These are phyloP conservation scores for Trichoderma harzianum DNA, from an alignment of 2,329 filamentous ascomycete species.

Conservation along the genomic window DNA sequence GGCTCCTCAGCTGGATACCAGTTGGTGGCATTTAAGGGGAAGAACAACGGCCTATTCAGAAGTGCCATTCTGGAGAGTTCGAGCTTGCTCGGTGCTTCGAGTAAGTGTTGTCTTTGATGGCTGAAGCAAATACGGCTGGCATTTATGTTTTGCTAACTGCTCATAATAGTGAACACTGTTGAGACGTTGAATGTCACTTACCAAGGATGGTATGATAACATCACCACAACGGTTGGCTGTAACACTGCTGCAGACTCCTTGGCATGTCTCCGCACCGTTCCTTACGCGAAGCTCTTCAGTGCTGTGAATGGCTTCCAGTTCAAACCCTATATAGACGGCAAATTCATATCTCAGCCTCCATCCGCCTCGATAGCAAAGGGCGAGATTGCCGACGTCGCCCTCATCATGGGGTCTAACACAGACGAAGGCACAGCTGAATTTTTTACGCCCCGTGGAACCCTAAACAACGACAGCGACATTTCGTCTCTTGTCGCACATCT, in stretches of 20 bases:
- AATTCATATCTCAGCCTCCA: not conserved
- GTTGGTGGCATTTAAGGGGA: slow-evolving; percentile 5
- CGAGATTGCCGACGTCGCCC: slow-evolving; percentile 2
- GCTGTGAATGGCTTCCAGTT: slow-evolving; percentile 7
- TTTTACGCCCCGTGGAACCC: not conserved
- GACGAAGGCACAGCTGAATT: slow-evolving; percentile 11
- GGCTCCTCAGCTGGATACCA: slow-evolving; percentile 22
- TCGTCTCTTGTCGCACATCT: not conserved
- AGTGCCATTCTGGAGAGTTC: slow-evolving; percentile 11
- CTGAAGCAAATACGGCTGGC: not conserved
- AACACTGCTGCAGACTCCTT: not conserved
- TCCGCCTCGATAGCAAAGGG: not conserved
- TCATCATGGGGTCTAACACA: slow-evolving; percentile 11
- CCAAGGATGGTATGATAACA: slow-evolving; percentile 13
- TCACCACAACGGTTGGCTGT: slow-evolving; percentile 2
- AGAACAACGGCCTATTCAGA: slow-evolving; percentile 4
- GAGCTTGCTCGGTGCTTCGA: slow-evolving; percentile 12
- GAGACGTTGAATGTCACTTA: slow-evolving; percentile 2
- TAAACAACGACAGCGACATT: slow-evolving; percentile 7
- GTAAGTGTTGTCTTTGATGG: not conserved
- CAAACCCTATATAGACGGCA: slow-evolving; percentile 1
- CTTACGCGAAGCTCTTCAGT: slow-evolving; percentile 1
- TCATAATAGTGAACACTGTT: not conserved
- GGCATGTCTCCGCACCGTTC: slow-evolving; percentile 1
- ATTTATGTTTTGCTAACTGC: not conserved